These are phyloP conservation scores for Pseudophaeomoniella oleicola DNA, from an alignment of 2,329 filamentous ascomycete species.

Conservation along the genomic window DNA sequence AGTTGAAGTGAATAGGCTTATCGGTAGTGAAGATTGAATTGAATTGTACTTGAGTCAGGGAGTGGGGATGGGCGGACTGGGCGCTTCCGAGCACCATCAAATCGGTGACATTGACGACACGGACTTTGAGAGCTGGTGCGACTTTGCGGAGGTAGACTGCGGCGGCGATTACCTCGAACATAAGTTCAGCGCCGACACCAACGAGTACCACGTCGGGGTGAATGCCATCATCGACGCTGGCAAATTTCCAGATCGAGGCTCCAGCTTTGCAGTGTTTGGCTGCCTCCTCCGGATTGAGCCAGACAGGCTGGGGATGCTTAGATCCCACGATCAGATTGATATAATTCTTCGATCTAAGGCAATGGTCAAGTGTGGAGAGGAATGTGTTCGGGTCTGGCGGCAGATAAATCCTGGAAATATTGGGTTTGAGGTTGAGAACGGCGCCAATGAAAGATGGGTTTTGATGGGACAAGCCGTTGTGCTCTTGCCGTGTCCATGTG, in stretches of 20 bases:
- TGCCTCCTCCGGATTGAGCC: slow-evolving; percentile 42
- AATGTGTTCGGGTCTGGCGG: slow-evolving; percentile 54
- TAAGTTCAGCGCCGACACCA: slow-evolving; percentile 49
- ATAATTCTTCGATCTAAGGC: slow-evolving; percentile 45
- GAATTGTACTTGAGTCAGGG: slow-evolving; percentile 36
- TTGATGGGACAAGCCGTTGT: slow-evolving; percentile 54
- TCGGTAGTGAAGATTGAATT: slow-evolving; percentile 41
- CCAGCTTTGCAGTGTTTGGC: slow-evolving; percentile 45
- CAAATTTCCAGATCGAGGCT: slow-evolving; percentile 46
- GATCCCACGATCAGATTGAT: slow-evolving; percentile 53
- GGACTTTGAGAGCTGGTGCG: slow-evolving; percentile 37
- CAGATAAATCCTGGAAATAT: slow-evolving; percentile 45
- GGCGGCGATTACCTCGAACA: slow-evolving; percentile 47
- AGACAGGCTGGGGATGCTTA: slow-evolving; percentile 49
- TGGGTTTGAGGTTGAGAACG: slow-evolving; percentile 47
- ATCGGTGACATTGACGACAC: slow-evolving; percentile 51
- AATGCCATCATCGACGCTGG: slow-evolving; percentile 38
- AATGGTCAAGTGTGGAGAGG: slow-evolving; percentile 46
- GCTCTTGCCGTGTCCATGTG: slow-evolving; percentile 52
- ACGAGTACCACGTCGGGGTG: slow-evolving; percentile 48
- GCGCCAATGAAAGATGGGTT: slow-evolving; percentile 53
- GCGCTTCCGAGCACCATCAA: slow-evolving; percentile 42
- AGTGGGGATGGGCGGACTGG: slow-evolving; percentile 43
- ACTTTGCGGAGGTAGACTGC: slow-evolving; percentile 37
- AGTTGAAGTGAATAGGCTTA: slow-evolving; percentile 45